phyloP scores from a whole-genome alignment of 805 yeast genomes.

The Yamadazyma phyllophila region DNA sequence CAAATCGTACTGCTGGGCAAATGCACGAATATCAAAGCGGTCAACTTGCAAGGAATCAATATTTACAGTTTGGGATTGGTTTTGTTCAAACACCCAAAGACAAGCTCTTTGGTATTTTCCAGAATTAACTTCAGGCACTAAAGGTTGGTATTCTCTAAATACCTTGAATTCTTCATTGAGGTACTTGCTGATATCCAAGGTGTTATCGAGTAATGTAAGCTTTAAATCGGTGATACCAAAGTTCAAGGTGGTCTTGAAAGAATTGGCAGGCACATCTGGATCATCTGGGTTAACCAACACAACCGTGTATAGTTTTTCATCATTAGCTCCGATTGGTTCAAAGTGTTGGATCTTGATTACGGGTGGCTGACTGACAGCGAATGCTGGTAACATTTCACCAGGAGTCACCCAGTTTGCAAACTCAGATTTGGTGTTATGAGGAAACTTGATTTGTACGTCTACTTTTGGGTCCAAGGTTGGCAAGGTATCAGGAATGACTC shows the following conservation, averaged over 20 bases:
- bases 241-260: conserved; percentile 67
- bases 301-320: conserved; percentile 64
- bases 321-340: conserved; percentile 32
- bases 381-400: conserved; percentile 70
- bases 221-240: conserved; percentile 75
- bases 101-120: conserved; percentile 73
- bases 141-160: conserved; percentile 67
- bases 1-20: conserved; percentile 54
- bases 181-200: conserved; percentile 47
- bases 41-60: conserved; percentile 9
- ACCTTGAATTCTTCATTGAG: conserved; percentile 30
- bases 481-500: conserved; percentile 89
- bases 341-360: conserved; percentile 72
- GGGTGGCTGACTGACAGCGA: conserved; percentile 76
- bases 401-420: conserved; percentile 74
- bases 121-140: conserved; percentile 85
- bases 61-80: conserved; percentile 18
- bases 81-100: conserved; percentile 88
- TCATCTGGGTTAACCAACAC: conserved; percentile 88
- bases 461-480: conserved; percentile 83
- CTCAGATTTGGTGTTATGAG: conserved; percentile 54
- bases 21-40: conserved; percentile 70
- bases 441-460: conserved; percentile 72
- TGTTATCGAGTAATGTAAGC: conserved; percentile 55
- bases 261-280: conserved; percentile 70